phyloP scores from a whole-genome alignment of 768 basidiomycete genomes.

The Auriscalpium vulgare region DNA sequence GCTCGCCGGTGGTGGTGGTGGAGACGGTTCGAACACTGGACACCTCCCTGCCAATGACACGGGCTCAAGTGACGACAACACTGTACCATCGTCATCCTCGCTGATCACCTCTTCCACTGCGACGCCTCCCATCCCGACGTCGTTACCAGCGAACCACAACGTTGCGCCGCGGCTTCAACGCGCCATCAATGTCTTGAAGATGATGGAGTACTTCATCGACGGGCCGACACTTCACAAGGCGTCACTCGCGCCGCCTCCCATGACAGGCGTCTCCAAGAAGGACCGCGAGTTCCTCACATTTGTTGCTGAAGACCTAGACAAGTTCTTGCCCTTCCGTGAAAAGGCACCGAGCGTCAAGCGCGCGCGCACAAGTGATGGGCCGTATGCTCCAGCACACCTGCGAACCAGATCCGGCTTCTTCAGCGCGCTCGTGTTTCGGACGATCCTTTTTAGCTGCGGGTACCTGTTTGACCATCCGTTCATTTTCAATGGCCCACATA shows the following conservation, averaged over 20 bases:
- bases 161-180: neutral
- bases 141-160: neutral
- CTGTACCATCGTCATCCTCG: too few species aligned
- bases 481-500: neutral
- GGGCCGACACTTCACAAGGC: neutral
- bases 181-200: neutral
- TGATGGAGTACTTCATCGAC: neutral
- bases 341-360: neutral
- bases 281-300: neutral
- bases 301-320: neutral
- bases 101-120: neutral
- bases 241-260: too few species aligned
- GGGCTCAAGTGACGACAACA: too few species aligned
- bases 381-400: neutral
- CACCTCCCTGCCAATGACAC: too few species aligned
- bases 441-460: neutral
- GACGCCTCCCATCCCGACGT: neutral
- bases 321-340: neutral
- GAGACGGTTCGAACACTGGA: too few species aligned
- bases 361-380: neutral
- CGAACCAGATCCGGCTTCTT: neutral
- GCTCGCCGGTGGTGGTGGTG: too few species aligned
- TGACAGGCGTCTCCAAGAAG: too few species aligned
- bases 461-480: neutral
- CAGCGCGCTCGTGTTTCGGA: neutral